These are phyloP conservation scores for Saccharomyces jurei DNA, from an alignment of 805 yeast genomes.

Conservation along the genomic window DNA sequence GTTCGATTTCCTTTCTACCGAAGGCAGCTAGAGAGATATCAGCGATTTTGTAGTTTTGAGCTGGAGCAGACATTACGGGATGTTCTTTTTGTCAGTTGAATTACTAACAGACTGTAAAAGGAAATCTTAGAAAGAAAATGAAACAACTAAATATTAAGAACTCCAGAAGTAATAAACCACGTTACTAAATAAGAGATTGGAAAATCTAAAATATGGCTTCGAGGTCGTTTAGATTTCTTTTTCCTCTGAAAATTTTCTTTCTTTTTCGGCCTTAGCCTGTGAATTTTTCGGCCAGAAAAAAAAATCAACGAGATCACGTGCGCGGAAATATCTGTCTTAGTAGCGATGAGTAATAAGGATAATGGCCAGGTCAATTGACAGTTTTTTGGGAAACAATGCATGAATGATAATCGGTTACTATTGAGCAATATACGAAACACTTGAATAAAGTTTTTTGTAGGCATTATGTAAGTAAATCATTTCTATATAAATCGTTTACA, in stretches of 20 bases:
- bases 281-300: neutral
- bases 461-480: neutral
- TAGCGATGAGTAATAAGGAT: neutral
- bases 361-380: neutral
- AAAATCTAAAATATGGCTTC: neutral
- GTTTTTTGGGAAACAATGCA: neutral
- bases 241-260: neutral
- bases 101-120: neutral
- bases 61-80: conserved; percentile 45
- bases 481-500: neutral
- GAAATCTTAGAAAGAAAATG: neutral
- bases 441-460: neutral
- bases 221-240: neutral
- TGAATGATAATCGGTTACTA: neutral
- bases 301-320: neutral
- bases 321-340: neutral
- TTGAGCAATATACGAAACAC: neutral
- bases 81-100: neutral
- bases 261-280: neutral
- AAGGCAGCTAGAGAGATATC: conserved; percentile 98
- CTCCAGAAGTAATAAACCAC: neutral
- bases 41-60: conserved; percentile 85
- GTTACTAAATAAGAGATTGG: neutral
- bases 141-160: neutral
- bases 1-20: conserved; percentile 98